Conservation (phyloP, 2,329 filamentous ascomycete genomes). For the Clonostachys rosea region DNA sequence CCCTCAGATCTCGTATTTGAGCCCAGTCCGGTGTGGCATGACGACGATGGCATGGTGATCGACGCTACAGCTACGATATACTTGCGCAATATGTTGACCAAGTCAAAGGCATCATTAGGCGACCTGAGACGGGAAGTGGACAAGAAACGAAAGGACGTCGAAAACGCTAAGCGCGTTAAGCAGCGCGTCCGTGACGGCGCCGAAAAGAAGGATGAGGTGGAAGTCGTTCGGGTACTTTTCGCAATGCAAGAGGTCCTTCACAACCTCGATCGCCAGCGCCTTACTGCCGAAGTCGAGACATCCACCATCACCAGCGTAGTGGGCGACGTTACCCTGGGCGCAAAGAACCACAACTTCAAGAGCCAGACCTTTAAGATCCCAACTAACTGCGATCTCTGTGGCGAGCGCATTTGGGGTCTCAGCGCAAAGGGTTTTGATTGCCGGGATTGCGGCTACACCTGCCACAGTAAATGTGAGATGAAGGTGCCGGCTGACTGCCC, state of each 20-base stretch:
- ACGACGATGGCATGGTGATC: constrained; percentile 79
- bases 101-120: constrained; percentile 79
- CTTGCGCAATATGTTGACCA: constrained; percentile 84
- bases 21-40: constrained; percentile 94
- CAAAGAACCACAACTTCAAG: constrained; percentile 96
- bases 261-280: constrained; percentile 73
- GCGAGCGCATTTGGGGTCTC: constrained; percentile 93
- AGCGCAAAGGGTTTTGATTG: constrained; percentile 97
- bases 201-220: constrained; percentile 85
- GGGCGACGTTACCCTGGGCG: constrained; percentile 87
- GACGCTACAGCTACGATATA: constrained; percentile 88
- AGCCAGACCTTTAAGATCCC: constrained; percentile 99
- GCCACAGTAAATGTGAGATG: constrained; percentile 98
- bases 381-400: constrained; percentile 95
- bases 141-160: constrained; percentile 80
- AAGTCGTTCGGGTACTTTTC: constrained; percentile 80
- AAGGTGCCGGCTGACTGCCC: constrained; percentile 96
- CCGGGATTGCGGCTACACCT: constrained; percentile 94
- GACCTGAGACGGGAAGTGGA: constrained; percentile 81
- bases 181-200: constrained; percentile 75
- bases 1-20: constrained; percentile 84
- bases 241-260: constrained; percentile 80
- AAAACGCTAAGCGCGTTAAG: constrained; percentile 68
- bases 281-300: constrained; percentile 90
- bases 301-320: constrained; percentile 88